Base-by-base conservation (phyloP, 352 stramenopile genomes). In the Globisporangium okanoganense region DNA sequence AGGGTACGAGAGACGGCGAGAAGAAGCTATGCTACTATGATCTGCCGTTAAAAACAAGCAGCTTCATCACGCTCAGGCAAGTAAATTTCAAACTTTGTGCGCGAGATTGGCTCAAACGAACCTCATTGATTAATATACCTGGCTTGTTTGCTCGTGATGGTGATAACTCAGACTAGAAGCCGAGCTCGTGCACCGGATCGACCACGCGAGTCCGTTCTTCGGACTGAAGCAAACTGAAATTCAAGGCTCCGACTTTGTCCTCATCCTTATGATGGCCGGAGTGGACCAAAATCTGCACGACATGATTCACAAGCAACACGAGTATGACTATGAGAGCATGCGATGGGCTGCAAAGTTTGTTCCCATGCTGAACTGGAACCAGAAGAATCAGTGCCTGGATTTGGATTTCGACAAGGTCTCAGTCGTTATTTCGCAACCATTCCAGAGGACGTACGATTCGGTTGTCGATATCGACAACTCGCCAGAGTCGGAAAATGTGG, bases 11-110 rank as follows among this genome's bases (percentile, higher is more conserved):
- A 18, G 29, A 58, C 29, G 70, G 69, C 2, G 73, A 78, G 27
- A 84, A 76, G 36, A 82, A 73, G 61, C 64, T 88, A 24, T 88
- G 79, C 38, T 87, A 86, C 61, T 88, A 88, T 38, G 76, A 88
- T 51, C 47, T 88, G 20, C 63, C 73, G 9, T 58, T 88, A 24
- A 64, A 82, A 29, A 75, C 70, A 31, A 51, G 67, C 12, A 82
- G 57, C 35, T 79, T 81, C 36, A 82, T 88, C 62, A 71, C 74
- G 6, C 35, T 88, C 14, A 70, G 78, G 76, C 78, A 61, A 2
- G 76, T 80, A 61, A 2, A 6, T 1, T 5, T 10, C 4, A 7
- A 44, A 5, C 38, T 5, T n/a, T n/a, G 14, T 44, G 38, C 5
- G 13, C 18, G 38, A n/a, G 38, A 44, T 8, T 14, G 20, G 38